Base-by-base conservation (phyloP, 169 alveolate species). In the Plasmodium ovale region DNA sequence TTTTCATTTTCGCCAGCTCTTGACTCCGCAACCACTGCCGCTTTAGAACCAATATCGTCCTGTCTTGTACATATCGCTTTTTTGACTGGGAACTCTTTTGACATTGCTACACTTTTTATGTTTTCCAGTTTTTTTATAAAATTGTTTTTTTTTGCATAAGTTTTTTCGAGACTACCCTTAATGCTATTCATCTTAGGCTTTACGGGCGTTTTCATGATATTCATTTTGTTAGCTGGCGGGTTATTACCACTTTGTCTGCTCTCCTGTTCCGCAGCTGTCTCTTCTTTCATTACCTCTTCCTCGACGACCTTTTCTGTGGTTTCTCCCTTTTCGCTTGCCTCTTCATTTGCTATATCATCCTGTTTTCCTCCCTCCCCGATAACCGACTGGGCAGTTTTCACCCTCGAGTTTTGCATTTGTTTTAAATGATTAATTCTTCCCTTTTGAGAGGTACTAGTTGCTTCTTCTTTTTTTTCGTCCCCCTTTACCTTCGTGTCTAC, bases 11-110 rank as follows among this genome's bases (percentile, higher is more conserved):
- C 71, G 12, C 33, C 29, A 9, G 1, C 25, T 10, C 5, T 12
- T 19, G n/a, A 7, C 5, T 64, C 51, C 12, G 27, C 51, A 0
- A 31, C 29, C 4, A 33, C 33, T 1, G 67, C 9, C 21, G 16
- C 14, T 47, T 47, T 47, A 14, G 0, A 1, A 29, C 27, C 79
- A 49, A 4, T 25, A 2, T 58, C 25, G 10, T 59, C 39, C 21
- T 23, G 33, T 19, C 54, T 59, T 42, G 1, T 42, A 0, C 16
- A 19, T 35, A 19, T 39, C 4, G 0, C 42, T 23, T 68, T 68
- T 25, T 68, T 68, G 25, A 39, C 19, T 3, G 79, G 79, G 3
- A 68, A 68, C 44, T 44, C 62, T 68, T 68, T 68, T 47, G 25
- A 68, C 12, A 62, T 39, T 68, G 62, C 39, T 44, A 68, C 9